Base-by-base conservation (phyloP, 768 basidiomycete genomes). In the Agrocybe praecox region DNA sequence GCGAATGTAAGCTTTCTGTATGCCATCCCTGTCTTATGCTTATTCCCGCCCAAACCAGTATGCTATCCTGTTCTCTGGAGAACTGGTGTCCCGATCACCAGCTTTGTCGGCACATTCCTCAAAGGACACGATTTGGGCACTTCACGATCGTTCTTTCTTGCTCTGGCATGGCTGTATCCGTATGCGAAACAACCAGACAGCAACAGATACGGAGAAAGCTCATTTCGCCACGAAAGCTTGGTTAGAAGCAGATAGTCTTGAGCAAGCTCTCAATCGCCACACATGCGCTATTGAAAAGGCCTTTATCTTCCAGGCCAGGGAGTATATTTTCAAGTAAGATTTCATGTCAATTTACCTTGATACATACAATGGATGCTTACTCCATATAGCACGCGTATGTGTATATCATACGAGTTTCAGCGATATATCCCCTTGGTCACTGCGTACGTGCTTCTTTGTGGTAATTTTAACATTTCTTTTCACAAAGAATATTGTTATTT, bases 251-350 rank as follows among this genome's bases (percentile, higher is more conserved):
- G 86, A 88, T 65, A 76, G 71, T 8, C 81, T 92, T 24, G 90
- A 92, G 65, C 70, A 74, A 29, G 82, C 84, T 23, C 68, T 91
- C 55, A 78, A 87, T 62, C 70, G 69, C 19, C 90, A 92, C 64
- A 84, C 81, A 0, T 92, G 90, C 66, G 74, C 73, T 14, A 76
- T 89, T 43, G 90, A 91, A 69, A 75, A 83, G 59, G 78, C 87
- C 9, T 89, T 82, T 62, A 74, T 92, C 22, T 91, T 82, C 64
- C 82, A 85, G 49, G 89, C 86, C 40, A 77, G 88, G 46, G 90
- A 91, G 62, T 88, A 83, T 62, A 74, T 92, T 23, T 91, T 90
- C 77, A 90, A 90, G 90, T 90, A 67, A 69, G 88, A 72, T 22
- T 1, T 49, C 14, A 21, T 23, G 54, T 21, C 44, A 34, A 24